Evolutionary conservation across 2,329 filamentous ascomycete species (phyloP), one percentile per base, ranked within the genome.

Genomic region (Thielaviopsis populi): DNA sequence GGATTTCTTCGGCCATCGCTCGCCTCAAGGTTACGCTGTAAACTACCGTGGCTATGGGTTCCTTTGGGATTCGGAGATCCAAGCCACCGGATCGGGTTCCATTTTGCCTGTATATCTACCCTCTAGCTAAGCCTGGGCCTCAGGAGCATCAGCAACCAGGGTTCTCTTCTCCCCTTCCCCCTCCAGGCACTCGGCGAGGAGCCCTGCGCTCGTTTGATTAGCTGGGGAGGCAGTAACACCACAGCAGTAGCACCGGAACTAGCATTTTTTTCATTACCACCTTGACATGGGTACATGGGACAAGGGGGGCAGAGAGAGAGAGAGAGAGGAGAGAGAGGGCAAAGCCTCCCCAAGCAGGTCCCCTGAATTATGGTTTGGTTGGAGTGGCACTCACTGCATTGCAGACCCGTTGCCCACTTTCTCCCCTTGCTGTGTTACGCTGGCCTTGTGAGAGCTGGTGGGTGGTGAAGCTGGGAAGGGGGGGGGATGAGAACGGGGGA

Each of bases 81-180:
- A 63, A 63, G 61, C 61, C 61, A 50, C 41, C 58, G 48, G 61
- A 48, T 30, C 59, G 40, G 42, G 41, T 61, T 61, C 10, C 24
- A 48, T 40, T 27, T 17, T 27, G 10, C 40, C 59, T 43, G 22
- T 8, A 37, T 19, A 46, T 46, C 42, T 15, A 19, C 42, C 10
- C 42, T 46, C 27, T n/a, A 33, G 27, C 27, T n/a, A 33, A 17
- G 27, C 27, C 50, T 56, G 46, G 46, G 46, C 46, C 46, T 56
- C 27, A 56, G 50, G n/a, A 56, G 50, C 50, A 56, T 27, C 50
- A 56, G 50, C 27, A 33, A 13, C 46, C 46, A 10, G 10, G 33
- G 33, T 6, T 8, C 33, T 1, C 30, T 33, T 7, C 30, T 7
- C 33, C 33, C 33, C 7, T 8, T 8, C 5, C 33, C 33, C 8